Evolutionary conservation across 768 basidiomycete species (phyloP).

Genomic region (Gautieria morchelliformis): DNA sequence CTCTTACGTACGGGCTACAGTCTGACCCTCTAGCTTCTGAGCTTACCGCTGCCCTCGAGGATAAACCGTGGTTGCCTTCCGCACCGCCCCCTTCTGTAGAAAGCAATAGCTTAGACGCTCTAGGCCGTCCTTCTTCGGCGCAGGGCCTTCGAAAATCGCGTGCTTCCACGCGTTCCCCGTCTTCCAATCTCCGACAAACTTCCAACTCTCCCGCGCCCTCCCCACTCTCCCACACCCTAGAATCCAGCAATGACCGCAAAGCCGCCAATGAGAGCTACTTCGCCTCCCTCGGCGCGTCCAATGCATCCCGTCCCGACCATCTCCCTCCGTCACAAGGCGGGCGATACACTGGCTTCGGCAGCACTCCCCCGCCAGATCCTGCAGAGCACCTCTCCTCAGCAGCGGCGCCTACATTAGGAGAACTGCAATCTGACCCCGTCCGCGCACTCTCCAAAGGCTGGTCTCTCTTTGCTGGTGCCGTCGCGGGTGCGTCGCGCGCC

Average conservation of each 20-base stretch:
- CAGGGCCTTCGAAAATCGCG: constrained; percentile 87
- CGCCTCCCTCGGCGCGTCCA: constrained; percentile 70
- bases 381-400: constrained; percentile 53
- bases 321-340: constrained; percentile 92
- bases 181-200: constrained; percentile 39
- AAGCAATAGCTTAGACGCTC: constrained; percentile 27
- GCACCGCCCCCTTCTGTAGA: constrained; percentile 45
- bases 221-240: constrained; percentile 35
- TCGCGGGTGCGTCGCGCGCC: constrained; percentile 66
- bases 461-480: constrained; percentile 86
- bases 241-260: constrained; percentile 49
- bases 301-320: constrained; percentile 65
- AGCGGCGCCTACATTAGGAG: constrained; percentile 65
- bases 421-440: constrained; percentile 80
- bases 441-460: constrained; percentile 88
- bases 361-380: constrained; percentile 52
- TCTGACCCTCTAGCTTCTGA: constrained; percentile 22
- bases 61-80: constrained; percentile 71
- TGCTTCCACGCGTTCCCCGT: constrained; percentile 41
- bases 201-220: constrained; percentile 47
- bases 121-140: constrained; percentile 58
- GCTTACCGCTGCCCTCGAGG: constrained; percentile 72
- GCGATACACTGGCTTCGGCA: constrained; percentile 88
- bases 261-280: constrained; percentile 84
- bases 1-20: background rate